phyloP scores from a whole-genome alignment of 2,329 filamentous ascomycete genomes.

The Fusarium bactridioides region DNA sequence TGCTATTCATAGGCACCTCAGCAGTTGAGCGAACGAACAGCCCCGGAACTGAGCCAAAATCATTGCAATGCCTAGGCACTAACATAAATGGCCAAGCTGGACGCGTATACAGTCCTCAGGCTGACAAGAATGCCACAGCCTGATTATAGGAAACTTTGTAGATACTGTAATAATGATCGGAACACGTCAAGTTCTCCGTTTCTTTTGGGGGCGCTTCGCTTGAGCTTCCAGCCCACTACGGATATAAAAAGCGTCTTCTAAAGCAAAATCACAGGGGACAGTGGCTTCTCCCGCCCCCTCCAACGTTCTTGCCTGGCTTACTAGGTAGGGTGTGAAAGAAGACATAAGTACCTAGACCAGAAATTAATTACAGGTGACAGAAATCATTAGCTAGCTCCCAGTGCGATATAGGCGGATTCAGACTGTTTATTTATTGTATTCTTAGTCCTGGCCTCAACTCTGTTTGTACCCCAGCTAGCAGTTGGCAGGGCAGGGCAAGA shows the following conservation, averaged over 20 bases:
- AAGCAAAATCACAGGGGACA: background rate
- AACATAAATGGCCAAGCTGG: conserved; percentile 8
- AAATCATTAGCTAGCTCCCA: background rate
- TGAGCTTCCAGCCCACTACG: conserved; percentile 1
- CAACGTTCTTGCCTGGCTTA: conserved; percentile 5
- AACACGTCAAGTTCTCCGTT: background rate
- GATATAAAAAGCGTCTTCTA: background rate
- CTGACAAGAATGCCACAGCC: conserved; percentile 27
- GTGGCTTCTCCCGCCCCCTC: conserved; percentile 2
- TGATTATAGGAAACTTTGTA: background rate
- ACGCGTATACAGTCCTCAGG: conserved; percentile 25
- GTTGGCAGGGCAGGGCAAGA: conserved; percentile 3
- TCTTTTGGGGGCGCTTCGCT: background rate
- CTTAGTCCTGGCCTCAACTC: background rate
- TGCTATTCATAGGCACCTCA: background rate
- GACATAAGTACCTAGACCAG: background rate
- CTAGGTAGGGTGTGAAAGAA: background rate
- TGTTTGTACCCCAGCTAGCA: background rate
- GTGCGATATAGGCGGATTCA: background rate
- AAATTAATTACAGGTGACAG: background rate
- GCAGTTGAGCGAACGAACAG: background rate
- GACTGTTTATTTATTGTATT: background rate
- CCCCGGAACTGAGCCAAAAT: background rate
- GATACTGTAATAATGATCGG: background rate
- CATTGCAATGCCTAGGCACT: background rate